Percentiles rank a stretch among this genome's conserved stretches.
These are phyloP conservation scores for Coelastrella sp. DNA, from an alignment of 139 green algal genomes.

Conservation along the genomic window DNA sequence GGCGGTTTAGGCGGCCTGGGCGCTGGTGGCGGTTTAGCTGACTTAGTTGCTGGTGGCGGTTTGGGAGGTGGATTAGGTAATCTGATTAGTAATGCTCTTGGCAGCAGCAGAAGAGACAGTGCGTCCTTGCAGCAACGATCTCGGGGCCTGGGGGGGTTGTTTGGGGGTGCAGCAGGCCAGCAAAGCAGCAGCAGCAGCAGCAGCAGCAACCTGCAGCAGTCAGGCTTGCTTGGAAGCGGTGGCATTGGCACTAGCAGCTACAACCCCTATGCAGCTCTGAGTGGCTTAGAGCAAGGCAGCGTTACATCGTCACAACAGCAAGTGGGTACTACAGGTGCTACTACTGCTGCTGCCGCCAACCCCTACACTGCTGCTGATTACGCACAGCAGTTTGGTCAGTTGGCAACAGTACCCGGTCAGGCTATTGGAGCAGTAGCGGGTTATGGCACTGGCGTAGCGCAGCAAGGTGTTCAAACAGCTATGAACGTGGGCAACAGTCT, in stretches of 20 bases:
- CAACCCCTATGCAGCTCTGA: background rate
- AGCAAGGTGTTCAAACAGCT: conserved; percentile 1
- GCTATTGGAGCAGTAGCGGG: background rate
- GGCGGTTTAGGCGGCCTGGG: background rate
- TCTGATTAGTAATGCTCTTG: background rate
- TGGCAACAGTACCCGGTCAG: background rate
- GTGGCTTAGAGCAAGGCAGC: background rate
- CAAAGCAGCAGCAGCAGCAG: background rate
- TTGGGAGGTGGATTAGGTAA: background rate
- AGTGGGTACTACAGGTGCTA: background rate
- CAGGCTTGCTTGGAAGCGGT: background rate
- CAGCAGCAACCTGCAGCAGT: conserved; percentile 2
- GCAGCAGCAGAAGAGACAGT: too few species aligned
- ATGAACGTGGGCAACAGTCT: background rate
- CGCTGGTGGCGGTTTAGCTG: background rate
- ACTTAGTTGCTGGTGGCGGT: background rate
- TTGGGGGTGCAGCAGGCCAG: background rate
- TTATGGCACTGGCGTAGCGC: background rate
- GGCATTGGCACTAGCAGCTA: background rate
- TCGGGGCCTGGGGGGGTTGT: background rate
- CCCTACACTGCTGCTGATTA: conserved; percentile 10
- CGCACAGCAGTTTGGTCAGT: conserved; percentile 6
- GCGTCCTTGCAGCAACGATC: background rate
- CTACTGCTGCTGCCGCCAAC: background rate
- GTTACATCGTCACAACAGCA: background rate